These are phyloP conservation scores for Flagelloscypha sp. DNA, from an alignment of 768 basidiomycete species.

Conservation along the genomic window DNA sequence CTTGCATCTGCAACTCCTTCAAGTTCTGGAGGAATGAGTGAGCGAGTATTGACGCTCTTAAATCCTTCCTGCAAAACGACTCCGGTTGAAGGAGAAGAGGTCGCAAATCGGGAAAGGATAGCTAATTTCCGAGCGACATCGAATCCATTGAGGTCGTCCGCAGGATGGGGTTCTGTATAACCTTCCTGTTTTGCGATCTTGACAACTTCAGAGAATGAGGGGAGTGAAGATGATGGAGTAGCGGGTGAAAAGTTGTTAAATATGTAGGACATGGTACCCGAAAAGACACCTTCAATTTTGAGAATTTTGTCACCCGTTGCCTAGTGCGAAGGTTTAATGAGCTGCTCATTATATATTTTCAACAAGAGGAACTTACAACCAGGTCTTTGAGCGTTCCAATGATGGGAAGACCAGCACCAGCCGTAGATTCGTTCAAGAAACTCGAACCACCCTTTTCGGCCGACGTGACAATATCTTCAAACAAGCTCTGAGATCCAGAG, in stretches of 20 bases:
- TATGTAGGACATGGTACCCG: constrained; percentile 97
- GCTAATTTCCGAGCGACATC: constrained; percentile 97
- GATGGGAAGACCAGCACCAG: constrained; percentile 92
- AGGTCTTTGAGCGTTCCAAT: constrained; percentile 89
- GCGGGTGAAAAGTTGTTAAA: constrained; percentile 96
- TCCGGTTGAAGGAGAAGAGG: constrained; percentile 26
- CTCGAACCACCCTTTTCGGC: constrained; percentile 52
- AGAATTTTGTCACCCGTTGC: constrained; percentile 38
- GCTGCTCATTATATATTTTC: constrained; percentile 58
- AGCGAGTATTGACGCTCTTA: constrained; percentile 69
- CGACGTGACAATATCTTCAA: constrained; percentile 56
- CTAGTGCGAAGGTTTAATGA: not conserved
- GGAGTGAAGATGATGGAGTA: constrained; percentile 56
- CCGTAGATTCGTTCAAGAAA: constrained; percentile 83
- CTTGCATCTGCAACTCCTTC: constrained; percentile 63
- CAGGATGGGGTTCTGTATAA: constrained; percentile 97
- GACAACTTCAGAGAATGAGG: constrained; percentile 85
- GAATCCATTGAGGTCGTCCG: constrained; percentile 91
- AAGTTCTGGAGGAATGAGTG: constrained; percentile 76
- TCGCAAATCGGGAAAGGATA: constrained; percentile 81
- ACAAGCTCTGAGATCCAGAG: constrained; percentile 63
- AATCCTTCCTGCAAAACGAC: constrained; percentile 68
- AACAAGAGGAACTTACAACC: constrained; percentile 80
- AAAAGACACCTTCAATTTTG: constrained; percentile 97
- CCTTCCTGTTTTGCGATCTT: constrained; percentile 83